These are phyloP conservation scores for Aspergillus caelatus DNA, from an alignment of 2,329 filamentous ascomycete genomes.

Conservation along the genomic window DNA sequence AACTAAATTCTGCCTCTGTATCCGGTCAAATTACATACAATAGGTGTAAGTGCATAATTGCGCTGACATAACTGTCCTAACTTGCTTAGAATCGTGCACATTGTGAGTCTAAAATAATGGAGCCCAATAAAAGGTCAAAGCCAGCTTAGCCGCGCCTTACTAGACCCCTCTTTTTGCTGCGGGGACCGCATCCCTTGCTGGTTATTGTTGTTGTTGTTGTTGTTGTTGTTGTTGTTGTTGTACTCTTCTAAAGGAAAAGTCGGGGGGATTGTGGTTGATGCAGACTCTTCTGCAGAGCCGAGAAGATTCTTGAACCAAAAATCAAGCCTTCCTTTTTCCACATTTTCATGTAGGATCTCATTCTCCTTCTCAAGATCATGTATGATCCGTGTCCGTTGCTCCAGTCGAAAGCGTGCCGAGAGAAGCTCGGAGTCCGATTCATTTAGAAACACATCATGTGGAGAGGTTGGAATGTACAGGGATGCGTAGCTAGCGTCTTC, in stretches of 20 bases:
- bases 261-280: slow-evolving; percentile 8
- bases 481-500: slow-evolving; percentile 19
- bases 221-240: background rate
- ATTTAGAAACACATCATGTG: slow-evolving; percentile 32
- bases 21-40: background rate
- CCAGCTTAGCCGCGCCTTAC: slow-evolving; percentile 21
- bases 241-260: background rate
- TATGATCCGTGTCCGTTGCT: slow-evolving; percentile 67
- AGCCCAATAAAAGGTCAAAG: slow-evolving; percentile 10
- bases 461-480: slow-evolving; percentile 29
- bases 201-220: no score
- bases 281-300: slow-evolving; percentile 21
- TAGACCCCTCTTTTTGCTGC: background rate
- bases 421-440: slow-evolving; percentile 52
- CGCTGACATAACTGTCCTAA: background rate
- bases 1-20: background rate
- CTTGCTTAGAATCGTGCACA: background rate
- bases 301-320: slow-evolving; percentile 62
- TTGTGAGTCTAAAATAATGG: background rate
- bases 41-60: background rate
- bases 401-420: slow-evolving; percentile 58
- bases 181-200: slow-evolving; percentile 6
- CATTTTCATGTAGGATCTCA: slow-evolving; percentile 62
- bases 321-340: slow-evolving; percentile 69
- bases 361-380: slow-evolving; percentile 76